Percentiles rank a stretch among this genome's conserved stretches.
Evolutionary conservation across 495 filamentous ascomycete genomes (phyloP).

Genomic region (Penicillium chermesinum): DNA sequence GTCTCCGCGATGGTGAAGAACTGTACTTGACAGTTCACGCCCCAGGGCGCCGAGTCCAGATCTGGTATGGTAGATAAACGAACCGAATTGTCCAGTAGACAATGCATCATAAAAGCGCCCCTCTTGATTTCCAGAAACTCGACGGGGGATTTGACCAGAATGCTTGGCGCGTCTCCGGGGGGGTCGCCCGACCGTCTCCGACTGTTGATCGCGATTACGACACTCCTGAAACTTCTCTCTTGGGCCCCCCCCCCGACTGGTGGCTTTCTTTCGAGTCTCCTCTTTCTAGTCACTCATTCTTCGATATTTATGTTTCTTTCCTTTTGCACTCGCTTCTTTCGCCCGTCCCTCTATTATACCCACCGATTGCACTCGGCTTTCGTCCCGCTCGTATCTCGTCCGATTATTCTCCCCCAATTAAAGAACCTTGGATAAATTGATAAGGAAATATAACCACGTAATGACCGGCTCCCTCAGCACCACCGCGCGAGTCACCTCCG

Average conservation of each 20-base stretch:
- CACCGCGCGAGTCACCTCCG: constrained; percentile 60
- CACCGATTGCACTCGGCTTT: background rate
- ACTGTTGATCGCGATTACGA: constrained; percentile 24
- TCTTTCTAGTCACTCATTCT: constrained; percentile 8
- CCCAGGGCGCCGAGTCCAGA: too few species aligned
- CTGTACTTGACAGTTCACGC: too few species aligned
- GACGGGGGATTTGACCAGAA: background rate
- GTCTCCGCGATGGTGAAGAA: too few species aligned
- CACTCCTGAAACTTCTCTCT: constrained; percentile 12
- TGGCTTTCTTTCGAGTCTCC: background rate
- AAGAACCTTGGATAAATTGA: background rate
- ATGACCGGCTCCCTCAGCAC: constrained; percentile 18
- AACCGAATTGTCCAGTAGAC: too few species aligned
- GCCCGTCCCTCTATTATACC: background rate
- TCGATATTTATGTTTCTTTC: constrained; percentile 14
- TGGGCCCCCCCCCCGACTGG: constrained; percentile 3
- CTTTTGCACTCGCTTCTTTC: constrained; percentile 3
- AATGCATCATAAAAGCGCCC: too few species aligned
- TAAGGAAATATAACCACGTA: constrained; percentile 15
- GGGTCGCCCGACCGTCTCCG: constrained; percentile 5
- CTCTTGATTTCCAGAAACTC: background rate
- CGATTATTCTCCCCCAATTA: background rate
- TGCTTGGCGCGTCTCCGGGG: constrained; percentile 14
- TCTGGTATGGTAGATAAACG: too few species aligned
- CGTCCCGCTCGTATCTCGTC: background rate